Conservation (phyloP, 768 basidiomycete species). For the Pleurotus tuoliensis region DNA sequence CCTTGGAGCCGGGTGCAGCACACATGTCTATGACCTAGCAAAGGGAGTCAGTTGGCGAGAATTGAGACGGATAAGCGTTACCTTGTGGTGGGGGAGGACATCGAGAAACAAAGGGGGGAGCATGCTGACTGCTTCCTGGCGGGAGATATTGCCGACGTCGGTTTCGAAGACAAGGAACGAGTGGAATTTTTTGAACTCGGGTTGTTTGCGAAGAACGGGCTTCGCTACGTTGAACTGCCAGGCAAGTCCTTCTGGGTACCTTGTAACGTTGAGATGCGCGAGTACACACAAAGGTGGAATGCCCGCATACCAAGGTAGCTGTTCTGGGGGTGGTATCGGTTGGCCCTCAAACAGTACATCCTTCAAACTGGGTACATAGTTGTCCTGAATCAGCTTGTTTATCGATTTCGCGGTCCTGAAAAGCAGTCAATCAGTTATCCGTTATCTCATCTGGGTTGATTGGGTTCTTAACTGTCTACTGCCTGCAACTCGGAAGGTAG, state of each 20-base stretch:
- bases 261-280: conserved; percentile 21
- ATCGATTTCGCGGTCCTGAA: conserved; percentile 65
- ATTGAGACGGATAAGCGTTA: conserved; percentile 21
- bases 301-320: conserved; percentile 70
- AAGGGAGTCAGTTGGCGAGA: neutral
- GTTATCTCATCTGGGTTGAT: too few species aligned
- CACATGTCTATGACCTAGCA: conserved; percentile 91
- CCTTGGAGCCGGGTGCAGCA: conserved; percentile 97
- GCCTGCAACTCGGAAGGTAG: conserved; percentile 90
- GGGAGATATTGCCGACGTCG: conserved; percentile 92
- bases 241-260: conserved; percentile 93
- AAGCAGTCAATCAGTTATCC: too few species aligned
- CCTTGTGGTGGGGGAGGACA: conserved; percentile 88
- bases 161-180: conserved; percentile 97
- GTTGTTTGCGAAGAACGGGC: conserved; percentile 77
- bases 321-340: conserved; percentile 71
- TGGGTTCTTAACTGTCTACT: conserved; percentile 53
- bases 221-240: conserved; percentile 97
- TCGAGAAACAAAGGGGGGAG: conserved; percentile 94
- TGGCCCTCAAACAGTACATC: conserved; percentile 75
- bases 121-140: conserved; percentile 99
- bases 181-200: conserved; percentile 93
- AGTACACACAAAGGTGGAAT: too few species aligned
- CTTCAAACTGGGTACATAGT: conserved; percentile 74
- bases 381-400: conserved; percentile 71